Evolutionary conservation across 192 early-diverging fungal genomes (phyloP), one percentile per base, ranked within the genome.

Genomic region (Chytriomyces confervae): DNA sequence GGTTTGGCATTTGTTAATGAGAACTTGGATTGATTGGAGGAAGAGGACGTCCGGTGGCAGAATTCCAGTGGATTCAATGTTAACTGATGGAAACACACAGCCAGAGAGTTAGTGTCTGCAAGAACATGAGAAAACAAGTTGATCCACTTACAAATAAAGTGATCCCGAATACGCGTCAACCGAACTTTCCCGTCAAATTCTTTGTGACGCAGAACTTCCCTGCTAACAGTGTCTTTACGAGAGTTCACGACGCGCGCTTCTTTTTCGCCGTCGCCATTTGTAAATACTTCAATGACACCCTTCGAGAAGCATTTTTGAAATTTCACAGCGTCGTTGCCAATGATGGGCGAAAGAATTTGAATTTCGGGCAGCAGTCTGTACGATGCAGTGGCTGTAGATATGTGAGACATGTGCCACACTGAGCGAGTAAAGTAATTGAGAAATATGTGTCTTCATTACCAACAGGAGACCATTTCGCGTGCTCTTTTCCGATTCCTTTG

Each of bases 401-500:
- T 69, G 61, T 68, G 5, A 16, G n/a, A 50, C 50, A 23, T 51
- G 9, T 23, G 13, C 6, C 20, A 50, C 1, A 11, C 49, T 11
- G 13, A 61, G 51, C 1, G 5, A 23, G 27, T 13, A 3, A 65
- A 23, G 63, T 13, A 65, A 24, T 24, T 23, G 3, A 70, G 24
- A n/a, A 7, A 57, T 57, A 50, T 5, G 16, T 81, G 36, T 36
- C 36, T 36, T 6, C 46, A n/a, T 20, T 62, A 88, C 88, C 89
- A 29, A 97, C 96, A 9, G 97, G 97, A 5, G 96, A 97, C 88
- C 92, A 99, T 75, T 99, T 99, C 72, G 96, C 96, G 69, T 99
- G 97, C 76, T 97, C 96, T 81, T 94, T 91, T 46, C 96, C 97
- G 62, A 95, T 86, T 13, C 97, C 96, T 86, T 97, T 98, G 48